Percentiles rank a stretch among this genome's conserved stretches.
Evolutionary conservation across 169 alveolate genomes (phyloP).

Genomic region (Cyclospora cayetanensis): DNA sequence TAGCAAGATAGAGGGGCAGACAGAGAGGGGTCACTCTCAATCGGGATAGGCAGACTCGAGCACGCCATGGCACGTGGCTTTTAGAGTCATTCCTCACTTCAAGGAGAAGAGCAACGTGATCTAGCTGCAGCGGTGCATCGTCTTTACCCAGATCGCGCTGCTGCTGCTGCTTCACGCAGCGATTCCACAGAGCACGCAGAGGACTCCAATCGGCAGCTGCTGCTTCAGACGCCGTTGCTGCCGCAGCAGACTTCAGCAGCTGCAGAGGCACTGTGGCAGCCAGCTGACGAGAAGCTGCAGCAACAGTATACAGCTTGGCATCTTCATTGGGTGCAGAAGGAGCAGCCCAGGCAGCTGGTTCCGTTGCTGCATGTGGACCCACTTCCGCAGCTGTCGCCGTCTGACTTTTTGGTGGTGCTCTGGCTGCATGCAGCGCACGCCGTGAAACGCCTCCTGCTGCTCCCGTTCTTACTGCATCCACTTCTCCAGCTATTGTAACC

Average conservation of each 20-base stretch:
- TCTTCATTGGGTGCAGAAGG: neutral
- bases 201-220: neutral
- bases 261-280: conserved; percentile 23
- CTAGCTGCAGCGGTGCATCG: neutral
- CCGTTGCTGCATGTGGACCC: neutral
- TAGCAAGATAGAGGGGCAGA: too few species aligned
- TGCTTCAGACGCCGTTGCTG: neutral
- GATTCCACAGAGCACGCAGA: conserved; percentile 5
- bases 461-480: neutral
- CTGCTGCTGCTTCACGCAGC: conserved; percentile 24
- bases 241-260: conserved; percentile 10
- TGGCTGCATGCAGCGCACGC: neutral
- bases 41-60: too few species aligned
- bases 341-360: neutral
- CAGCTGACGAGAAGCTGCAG: conserved; percentile 12
- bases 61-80: too few species aligned
- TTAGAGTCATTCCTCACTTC: neutral
- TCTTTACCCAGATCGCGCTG: neutral
- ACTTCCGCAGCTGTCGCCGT: neutral
- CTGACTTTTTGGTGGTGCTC: too few species aligned
- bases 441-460: neutral
- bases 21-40: too few species aligned
- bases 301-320: neutral
- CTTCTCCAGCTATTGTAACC: neutral
- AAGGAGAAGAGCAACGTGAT: neutral